phyloP scores from a whole-genome alignment of 768 basidiomycete species.

The Amanita subjunquillea region DNA sequence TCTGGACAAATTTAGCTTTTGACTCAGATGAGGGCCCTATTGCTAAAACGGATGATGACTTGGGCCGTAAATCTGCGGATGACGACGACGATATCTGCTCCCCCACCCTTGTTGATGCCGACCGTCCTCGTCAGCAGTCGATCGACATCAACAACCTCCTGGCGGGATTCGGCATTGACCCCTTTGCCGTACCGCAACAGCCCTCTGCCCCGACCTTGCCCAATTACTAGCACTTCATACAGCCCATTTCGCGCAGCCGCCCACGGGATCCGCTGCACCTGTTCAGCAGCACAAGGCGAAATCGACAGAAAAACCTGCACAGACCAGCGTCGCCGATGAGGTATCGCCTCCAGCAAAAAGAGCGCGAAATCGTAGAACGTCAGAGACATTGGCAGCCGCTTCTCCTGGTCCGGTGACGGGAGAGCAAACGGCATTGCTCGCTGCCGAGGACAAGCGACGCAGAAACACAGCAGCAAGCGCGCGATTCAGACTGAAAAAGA shows the following conservation, averaged over 20 bases:
- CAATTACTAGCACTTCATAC: constrained; percentile 51
- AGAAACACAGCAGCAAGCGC: constrained; percentile 90
- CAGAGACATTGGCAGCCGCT: constrained; percentile 22
- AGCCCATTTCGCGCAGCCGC: constrained; percentile 14
- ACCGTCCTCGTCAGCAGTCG: constrained; percentile 42
- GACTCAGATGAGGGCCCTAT: constrained; percentile 63
- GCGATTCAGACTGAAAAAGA: constrained; percentile 92
- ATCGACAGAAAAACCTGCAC: background rate
- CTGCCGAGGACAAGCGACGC: constrained; percentile 85
- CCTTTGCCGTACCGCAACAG: constrained; percentile 17
- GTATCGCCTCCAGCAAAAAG: constrained; percentile 38
- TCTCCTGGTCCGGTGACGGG: constrained; percentile 13
- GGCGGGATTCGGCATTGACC: constrained; percentile 32
- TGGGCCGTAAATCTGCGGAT: constrained; percentile 22
- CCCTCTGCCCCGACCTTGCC: constrained; percentile 46
- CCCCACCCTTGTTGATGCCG: constrained; percentile 20
- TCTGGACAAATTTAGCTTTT: constrained; percentile 80
- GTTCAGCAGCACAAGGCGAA: background rate
- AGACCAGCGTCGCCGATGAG: constrained; percentile 14
- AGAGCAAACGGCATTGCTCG: constrained; percentile 23
- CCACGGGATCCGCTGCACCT: constrained; percentile 10
- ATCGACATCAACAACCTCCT: constrained; percentile 31
- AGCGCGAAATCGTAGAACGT: constrained; percentile 42
- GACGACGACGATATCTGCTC: constrained; percentile 35
- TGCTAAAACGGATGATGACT: constrained; percentile 22